Percentiles rank a stretch among this genome's conserved stretches.
Conservation (phyloP, 345 rosid genomes). For the Melaleuca quinquenervia region DNA sequence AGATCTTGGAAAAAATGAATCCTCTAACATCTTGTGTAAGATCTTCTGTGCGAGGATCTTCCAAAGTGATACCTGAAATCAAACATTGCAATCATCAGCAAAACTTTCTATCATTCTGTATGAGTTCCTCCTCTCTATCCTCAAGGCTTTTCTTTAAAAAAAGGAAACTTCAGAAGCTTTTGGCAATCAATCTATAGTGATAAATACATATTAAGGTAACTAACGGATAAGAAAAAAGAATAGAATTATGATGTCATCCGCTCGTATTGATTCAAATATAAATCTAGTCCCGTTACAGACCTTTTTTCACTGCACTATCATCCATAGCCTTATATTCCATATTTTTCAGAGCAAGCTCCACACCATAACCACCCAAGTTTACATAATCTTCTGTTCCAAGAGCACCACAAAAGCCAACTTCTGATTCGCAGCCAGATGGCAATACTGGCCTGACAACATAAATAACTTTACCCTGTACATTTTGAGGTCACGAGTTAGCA, state of each 20-base stretch:
- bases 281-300: conserved; percentile 15
- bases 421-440: conserved; percentile 75
- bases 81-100: background rate
- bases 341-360: conserved; percentile 97
- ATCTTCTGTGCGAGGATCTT: conserved; percentile 97
- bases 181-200: background rate
- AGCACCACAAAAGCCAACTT: conserved; percentile 71
- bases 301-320: conserved; percentile 88
- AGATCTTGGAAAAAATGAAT: conserved; percentile 89
- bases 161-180: background rate
- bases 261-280: background rate
- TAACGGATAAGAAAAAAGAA: background rate
- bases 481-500: conserved; percentile 6
- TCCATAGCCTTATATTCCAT: conserved; percentile 99
- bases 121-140: background rate
- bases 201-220: background rate
- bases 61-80: conserved; percentile 81
- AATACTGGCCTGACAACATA: conserved; percentile 92
- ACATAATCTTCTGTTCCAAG: conserved; percentile 65
- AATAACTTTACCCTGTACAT: conserved; percentile 64
- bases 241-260: background rate
- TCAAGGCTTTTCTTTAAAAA: background rate
- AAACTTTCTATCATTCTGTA: background rate
- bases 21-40: conserved; percentile 99
- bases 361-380: conserved; percentile 95